Evolutionary conservation across 192 early-diverging fungal genomes (phyloP), one percentile per base, ranked within the genome.

Genomic region (Entomortierella beljakovae): DNA sequence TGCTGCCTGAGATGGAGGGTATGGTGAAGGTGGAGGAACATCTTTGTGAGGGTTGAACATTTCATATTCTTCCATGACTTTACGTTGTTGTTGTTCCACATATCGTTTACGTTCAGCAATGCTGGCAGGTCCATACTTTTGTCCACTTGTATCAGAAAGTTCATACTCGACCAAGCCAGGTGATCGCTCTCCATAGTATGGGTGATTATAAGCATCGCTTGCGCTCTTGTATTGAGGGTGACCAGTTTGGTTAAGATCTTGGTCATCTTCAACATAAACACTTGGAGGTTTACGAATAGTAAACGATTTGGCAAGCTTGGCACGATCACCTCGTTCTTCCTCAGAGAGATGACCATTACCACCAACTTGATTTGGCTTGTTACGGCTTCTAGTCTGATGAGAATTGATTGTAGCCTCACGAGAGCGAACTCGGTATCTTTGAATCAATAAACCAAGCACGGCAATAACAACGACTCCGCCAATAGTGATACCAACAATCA

Each of bases 1-100:
- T 7, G 75, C 67, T n/a, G 61, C 10, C 16, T 56, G 56, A 25
- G 75, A 79, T 26, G 75, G 3, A 0, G 75, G 75, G 57, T 79
- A 79, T 11, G 75, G 75, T 22, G 67, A 70, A 1, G 61, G 26
- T 11, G 75, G 67, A n/a, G 75, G 67, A 8, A 23, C 29, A 22
- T 79, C 67, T 42, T 15, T 58, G 61, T 79, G 64, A 0, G 75
- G 75, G 57, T 79, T 79, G 40, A 60, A 79, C 75, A 79, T 79
- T 57, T 79, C 75, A 26, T 79, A 79, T 48, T 79, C 75, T 18
- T 79, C 75, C 75, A 79, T 79, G 56, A 79, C 75, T 33, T 79
- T 79, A 22, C 75, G 66, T 15, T 79, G 75, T 28, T 79, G 75
- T 46, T 70, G 67, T 29, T 79, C 75, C 25, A 79, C 75, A 55